Evolutionary conservation across 73 alveolate species (phyloP).

Genomic region (Urostyla sp.): DNA sequence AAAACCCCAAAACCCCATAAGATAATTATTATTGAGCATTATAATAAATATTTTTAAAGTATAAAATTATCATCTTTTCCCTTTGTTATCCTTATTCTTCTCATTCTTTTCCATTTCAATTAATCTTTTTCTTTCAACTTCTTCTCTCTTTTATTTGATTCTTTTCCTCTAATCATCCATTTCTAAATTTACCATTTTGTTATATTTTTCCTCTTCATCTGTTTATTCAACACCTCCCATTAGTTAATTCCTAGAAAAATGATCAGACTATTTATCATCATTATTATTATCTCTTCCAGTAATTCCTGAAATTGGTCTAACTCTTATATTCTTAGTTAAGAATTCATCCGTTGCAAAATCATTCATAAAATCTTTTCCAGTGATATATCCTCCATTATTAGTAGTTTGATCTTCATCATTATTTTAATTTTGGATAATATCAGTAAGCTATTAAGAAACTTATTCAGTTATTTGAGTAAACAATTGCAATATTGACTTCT

Average conservation of each 20-base stretch:
- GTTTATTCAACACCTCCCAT: constrained; percentile 33
- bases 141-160: constrained; percentile 46
- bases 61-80: not conserved
- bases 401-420: constrained; percentile 45
- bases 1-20: constrained; percentile 1
- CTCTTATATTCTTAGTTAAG: constrained; percentile 71
- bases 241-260: not conserved
- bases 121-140: constrained; percentile 18
- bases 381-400: constrained; percentile 57
- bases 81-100: constrained; percentile 10
- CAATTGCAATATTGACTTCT: constrained; percentile 31
- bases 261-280: constrained; percentile 31
- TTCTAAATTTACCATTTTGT: constrained; percentile 63
- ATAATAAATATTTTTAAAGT: no score
- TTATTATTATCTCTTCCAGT: constrained; percentile 34
- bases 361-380: constrained; percentile 72
- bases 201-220: constrained; percentile 62
- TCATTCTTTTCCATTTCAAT: constrained; percentile 48
- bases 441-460: constrained; percentile 48
- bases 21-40: not conserved
- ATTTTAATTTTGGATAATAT: constrained; percentile 46
- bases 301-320: constrained; percentile 66
- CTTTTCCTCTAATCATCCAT: constrained; percentile 74
- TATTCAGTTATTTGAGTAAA: constrained; percentile 49
- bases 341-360: constrained; percentile 79